These are phyloP conservation scores for Neocucurbitaria cava DNA, from an alignment of 2,329 filamentous ascomycete genomes.

Conservation along the genomic window DNA sequence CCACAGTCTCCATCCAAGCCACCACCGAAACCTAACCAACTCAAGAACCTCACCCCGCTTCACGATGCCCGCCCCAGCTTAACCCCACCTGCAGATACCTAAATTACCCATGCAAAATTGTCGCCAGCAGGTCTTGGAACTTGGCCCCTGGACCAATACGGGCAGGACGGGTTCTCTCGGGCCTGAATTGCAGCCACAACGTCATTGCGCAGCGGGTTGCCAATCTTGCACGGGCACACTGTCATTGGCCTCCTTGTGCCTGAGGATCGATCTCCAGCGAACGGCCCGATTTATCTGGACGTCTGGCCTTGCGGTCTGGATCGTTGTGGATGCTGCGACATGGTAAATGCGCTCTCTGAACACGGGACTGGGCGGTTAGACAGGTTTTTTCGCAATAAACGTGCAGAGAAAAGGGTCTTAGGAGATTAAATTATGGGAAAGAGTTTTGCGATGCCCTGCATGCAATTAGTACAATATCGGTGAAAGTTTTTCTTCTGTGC, in stretches of 20 bases:
- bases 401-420: neutral
- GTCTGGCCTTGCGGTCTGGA: neutral
- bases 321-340: neutral
- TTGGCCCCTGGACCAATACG: no score
- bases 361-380: neutral
- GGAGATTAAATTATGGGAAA: neutral
- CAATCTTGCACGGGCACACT: constrained; percentile 8
- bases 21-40: neutral
- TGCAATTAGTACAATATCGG: no score
- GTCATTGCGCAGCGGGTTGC: constrained; percentile 22
- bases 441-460: neutral
- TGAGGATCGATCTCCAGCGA: constrained; percentile 15
- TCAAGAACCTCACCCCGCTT: neutral
- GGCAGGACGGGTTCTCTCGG: neutral
- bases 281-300: constrained; percentile 13
- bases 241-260: neutral
- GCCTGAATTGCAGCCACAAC: constrained; percentile 7
- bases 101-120: neutral
- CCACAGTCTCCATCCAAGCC: neutral
- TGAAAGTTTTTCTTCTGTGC: no score
- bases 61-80: neutral
- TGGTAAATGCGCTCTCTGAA: neutral
- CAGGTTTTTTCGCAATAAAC: neutral
- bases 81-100: neutral
- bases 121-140: no score